Evolutionary conservation across 2,329 filamentous ascomycete species (phyloP), one percentile per base, ranked within the genome.

Genomic region (Calonectria multiphialidica): DNA sequence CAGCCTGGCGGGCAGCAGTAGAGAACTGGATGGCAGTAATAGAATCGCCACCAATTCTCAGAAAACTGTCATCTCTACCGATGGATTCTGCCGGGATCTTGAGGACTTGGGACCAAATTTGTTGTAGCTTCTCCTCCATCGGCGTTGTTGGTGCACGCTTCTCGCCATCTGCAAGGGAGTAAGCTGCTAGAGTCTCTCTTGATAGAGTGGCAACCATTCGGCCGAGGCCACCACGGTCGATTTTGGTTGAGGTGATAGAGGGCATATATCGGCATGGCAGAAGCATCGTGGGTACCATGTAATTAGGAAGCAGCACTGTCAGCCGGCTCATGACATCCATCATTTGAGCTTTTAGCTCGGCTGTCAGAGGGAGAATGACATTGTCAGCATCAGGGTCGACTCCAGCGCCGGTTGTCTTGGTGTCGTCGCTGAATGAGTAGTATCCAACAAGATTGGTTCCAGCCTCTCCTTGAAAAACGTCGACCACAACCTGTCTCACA

Each of bases 21-120:
- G 70, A 69, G 9, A 76, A 45, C 18, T 84, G 86, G 53, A 76
- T 76, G 1, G 75, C 75, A 10, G 70, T 28, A 8, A 76, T 45
- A 0, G 72, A 73, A 21, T 73, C 72, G 8, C 74, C 74, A 12
- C 73, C 72, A 4, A 74, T 50, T 3, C 69, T 50, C 21, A 74
- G 61, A 25, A 72, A 72, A 10, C 21, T 69, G 5, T 74, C 70
- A 1, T 75, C 62, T 33, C 53, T 65, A 3, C 72, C 37, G 16
- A 71, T 61, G 10, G 7, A 84, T 71, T 13, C 76, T 75, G 6
- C 86, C 76, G 0, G 84, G 75, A 5, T 80, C 74, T 21, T 62
- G 25, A 62, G 57, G 8, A 62, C 28, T 30, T 30, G 28, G 5
- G 79, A 76, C 84, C 86, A 86, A 28, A 82, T 74, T 16, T 70